A percentile compares a stretch with the other conserved stretches of the same genome.
Conservation (phyloP, 257 asterid genomes). For the Solanum arcanum region DNA sequence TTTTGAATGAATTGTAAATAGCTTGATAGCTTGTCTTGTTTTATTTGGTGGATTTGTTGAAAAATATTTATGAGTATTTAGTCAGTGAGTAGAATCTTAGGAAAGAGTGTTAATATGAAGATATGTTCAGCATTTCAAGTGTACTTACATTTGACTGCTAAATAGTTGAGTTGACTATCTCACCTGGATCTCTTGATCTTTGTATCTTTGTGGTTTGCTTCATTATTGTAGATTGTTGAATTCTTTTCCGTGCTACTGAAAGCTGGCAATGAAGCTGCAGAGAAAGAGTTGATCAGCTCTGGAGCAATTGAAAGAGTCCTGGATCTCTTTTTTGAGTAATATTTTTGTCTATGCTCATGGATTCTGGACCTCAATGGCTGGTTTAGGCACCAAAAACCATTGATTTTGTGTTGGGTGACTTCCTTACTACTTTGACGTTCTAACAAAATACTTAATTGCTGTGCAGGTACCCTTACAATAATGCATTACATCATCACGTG, state of each 20-base stretch:
- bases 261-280: constrained; percentile 76
- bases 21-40: background rate
- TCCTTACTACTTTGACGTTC: background rate
- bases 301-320: constrained; percentile 66
- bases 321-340: constrained; percentile 92
- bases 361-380: background rate
- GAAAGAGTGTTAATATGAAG: background rate
- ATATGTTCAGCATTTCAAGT: background rate
- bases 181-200: background rate
- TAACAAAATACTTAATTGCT: background rate
- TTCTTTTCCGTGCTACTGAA: constrained; percentile 74
- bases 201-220: background rate
- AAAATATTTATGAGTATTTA: background rate
- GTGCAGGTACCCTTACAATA: constrained; percentile 80
- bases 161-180: background rate
- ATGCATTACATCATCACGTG: constrained; percentile 92
- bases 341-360: background rate
- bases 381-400: background rate
- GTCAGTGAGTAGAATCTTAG: background rate
- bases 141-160: background rate
- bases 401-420: background rate
- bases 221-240: constrained; percentile 61
- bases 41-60: background rate
- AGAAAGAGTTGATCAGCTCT: constrained; percentile 65
- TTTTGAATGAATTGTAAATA: background rate